These are phyloP conservation scores for Diaporthe humulicola DNA, from an alignment of 2,329 filamentous ascomycete species.

Conservation along the genomic window DNA sequence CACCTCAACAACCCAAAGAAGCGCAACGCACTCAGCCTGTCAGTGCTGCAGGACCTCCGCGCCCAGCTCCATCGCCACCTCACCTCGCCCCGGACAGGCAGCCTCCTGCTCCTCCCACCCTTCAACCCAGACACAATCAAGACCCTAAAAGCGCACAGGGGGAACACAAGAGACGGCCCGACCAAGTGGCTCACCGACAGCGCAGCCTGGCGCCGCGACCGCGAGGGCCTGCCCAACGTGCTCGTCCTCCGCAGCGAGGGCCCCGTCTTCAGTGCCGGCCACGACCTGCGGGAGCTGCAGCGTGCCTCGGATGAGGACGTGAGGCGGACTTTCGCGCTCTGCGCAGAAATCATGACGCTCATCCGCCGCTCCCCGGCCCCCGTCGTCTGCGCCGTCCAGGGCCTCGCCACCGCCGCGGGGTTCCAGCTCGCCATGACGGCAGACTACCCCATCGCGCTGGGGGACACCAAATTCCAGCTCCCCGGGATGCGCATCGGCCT, in stretches of 20 bases:
- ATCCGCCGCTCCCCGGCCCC: conserved; percentile 49
- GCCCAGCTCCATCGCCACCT: conserved; percentile 45
- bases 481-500: conserved; percentile 49
- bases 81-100: conserved; percentile 42
- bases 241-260: conserved; percentile 49
- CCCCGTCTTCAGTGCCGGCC: conserved; percentile 50
- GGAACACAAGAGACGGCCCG: background rate
- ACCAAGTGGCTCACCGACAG: conserved; percentile 48
- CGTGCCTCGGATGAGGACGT: conserved; percentile 34
- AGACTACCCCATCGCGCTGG: conserved; percentile 46
- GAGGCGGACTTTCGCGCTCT: conserved; percentile 46
- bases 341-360: conserved; percentile 50
- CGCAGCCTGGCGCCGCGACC: conserved; percentile 43
- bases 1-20: conserved; percentile 43
- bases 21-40: conserved; percentile 46
- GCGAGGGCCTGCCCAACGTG: conserved; percentile 46
- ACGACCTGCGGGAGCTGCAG: conserved; percentile 48
- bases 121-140: conserved; percentile 44
- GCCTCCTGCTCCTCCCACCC: conserved; percentile 46
- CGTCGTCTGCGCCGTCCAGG: conserved; percentile 49
- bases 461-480: conserved; percentile 41
- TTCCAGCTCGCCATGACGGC: conserved; percentile 50
- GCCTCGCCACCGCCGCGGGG: conserved; percentile 50
- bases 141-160: conserved; percentile 35
- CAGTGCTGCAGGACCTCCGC: conserved; percentile 44